Conservation (phyloP, 495 filamentous ascomycete species). For the Penicillium dipodomyicola region DNA sequence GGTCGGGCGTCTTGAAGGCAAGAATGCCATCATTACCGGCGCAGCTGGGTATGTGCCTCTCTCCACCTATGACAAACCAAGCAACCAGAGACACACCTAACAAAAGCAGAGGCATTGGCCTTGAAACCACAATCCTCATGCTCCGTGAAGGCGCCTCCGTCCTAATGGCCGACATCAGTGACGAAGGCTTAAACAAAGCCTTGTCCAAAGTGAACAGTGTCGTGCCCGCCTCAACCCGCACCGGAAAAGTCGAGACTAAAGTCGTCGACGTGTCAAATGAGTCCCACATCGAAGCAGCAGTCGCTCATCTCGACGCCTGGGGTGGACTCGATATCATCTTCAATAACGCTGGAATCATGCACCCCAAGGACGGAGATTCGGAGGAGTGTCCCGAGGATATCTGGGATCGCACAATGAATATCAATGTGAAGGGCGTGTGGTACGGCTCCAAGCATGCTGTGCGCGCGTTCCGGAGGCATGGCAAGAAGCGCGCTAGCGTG, state of each 20-base stretch:
- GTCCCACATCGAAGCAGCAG: constrained; percentile 62
- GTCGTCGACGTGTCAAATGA: constrained; percentile 66
- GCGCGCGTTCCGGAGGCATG: constrained; percentile 71
- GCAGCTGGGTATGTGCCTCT: constrained; percentile 7
- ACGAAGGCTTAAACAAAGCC: constrained; percentile 65
- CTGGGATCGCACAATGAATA: constrained; percentile 90
- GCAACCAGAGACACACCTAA: background rate
- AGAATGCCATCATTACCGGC: constrained; percentile 10
- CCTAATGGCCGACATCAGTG: constrained; percentile 79
- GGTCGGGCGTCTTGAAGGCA: constrained; percentile 11
- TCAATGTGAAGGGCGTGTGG: constrained; percentile 99
- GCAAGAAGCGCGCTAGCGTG: constrained; percentile 74
- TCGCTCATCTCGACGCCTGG: constrained; percentile 72
- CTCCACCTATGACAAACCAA: background rate
- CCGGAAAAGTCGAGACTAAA: constrained; percentile 55
- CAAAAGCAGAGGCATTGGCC: constrained; percentile 84
- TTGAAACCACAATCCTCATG: constrained; percentile 90
- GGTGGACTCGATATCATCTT: constrained; percentile 95
- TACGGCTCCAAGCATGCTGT: constrained; percentile 93
- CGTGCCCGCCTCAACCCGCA: constrained; percentile 53
- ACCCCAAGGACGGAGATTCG: constrained; percentile 81
- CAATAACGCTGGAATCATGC: constrained; percentile 99
- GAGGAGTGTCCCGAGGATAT: constrained; percentile 81
- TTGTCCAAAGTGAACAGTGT: constrained; percentile 63
- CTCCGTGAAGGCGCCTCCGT: constrained; percentile 84